Evolutionary conservation across 495 filamentous ascomycete species (phyloP).

Genomic region (Neurospora sp.): DNA sequence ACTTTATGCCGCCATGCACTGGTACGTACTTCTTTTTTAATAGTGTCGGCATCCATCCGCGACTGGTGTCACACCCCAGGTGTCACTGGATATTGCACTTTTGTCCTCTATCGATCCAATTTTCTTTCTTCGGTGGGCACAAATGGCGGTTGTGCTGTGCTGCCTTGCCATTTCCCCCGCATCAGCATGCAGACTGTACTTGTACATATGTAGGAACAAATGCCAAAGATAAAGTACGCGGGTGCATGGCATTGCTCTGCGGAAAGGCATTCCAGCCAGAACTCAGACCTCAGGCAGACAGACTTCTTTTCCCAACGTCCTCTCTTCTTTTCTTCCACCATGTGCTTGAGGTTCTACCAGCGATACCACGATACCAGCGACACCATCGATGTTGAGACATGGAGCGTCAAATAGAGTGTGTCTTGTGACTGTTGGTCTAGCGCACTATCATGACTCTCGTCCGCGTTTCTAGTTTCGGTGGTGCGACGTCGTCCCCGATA

Average conservation of each 20-base stretch:
- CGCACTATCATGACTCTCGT: not conserved
- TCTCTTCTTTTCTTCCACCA: not conserved
- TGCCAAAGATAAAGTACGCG: not conserved
- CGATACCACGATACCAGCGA: not conserved
- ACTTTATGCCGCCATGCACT: not conserved
- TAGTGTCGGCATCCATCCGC: not conserved
- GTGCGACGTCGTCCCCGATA: not conserved
- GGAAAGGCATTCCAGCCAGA: not conserved
- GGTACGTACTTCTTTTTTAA: not conserved
- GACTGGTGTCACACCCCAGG: not conserved
- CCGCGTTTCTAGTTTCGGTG: not conserved
- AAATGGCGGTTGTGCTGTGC: not conserved
- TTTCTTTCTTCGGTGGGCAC: not conserved
- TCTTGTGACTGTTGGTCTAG: not conserved
- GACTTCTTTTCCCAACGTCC: not conserved
- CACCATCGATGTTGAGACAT: not conserved
- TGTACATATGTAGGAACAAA: not conserved
- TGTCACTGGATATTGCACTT: not conserved
- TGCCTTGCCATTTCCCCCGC: not conserved
- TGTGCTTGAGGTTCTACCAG: not conserved
- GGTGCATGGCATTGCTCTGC: not conserved
- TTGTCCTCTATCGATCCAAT: not conserved
- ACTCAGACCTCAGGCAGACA: not conserved
- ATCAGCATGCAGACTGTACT: not conserved
- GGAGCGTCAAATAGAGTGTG: not conserved